Percentiles rank a stretch among this genome's conserved stretches.
Evolutionary conservation across 805 yeast genomes (phyloP).

Genomic region (Wickerhamomyces bovis): DNA sequence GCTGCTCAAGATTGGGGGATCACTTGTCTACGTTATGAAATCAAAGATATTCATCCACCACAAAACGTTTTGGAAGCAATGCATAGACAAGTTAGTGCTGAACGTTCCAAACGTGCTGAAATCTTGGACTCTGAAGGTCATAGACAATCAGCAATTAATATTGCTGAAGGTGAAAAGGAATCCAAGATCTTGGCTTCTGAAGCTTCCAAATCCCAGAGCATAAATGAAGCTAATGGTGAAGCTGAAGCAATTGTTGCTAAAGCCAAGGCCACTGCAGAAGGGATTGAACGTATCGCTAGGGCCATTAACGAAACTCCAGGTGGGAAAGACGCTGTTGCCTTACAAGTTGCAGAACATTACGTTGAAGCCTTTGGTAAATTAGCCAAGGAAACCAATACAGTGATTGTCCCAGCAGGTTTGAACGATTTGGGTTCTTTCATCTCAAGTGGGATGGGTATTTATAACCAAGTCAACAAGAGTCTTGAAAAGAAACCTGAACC

Average conservation of each 20-base stretch:
- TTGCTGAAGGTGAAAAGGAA: slow-evolving; percentile 77
- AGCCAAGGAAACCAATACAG: slow-evolving; percentile 76
- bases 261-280: slow-evolving; percentile 70
- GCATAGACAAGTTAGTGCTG: slow-evolving; percentile 89
- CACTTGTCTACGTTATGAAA: slow-evolving; percentile 76
- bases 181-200: slow-evolving; percentile 71
- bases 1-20: slow-evolving; percentile 87
- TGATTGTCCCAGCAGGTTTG: slow-evolving; percentile 70
- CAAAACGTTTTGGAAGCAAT: slow-evolving; percentile 78
- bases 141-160: slow-evolving; percentile 71
- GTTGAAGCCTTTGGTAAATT: slow-evolving; percentile 75
- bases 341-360: slow-evolving; percentile 79
- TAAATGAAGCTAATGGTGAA: slow-evolving; percentile 70
- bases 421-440: slow-evolving; percentile 70
- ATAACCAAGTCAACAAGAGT: slow-evolving; percentile 41
- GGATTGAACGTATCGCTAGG: slow-evolving; percentile 55
- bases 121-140: slow-evolving; percentile 83
- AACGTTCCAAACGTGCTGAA: slow-evolving; percentile 81
- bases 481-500: slow-evolving; percentile 1
- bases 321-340: slow-evolving; percentile 68
- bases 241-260: slow-evolving; percentile 60
- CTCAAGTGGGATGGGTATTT: slow-evolving; percentile 72
- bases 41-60: slow-evolving; percentile 86
- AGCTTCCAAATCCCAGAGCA: slow-evolving; percentile 53
- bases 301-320: slow-evolving; percentile 66